These are phyloP conservation scores for Solanum habrochaites DNA, from an alignment of 257 asterid genomes.

Conservation along the genomic window DNA sequence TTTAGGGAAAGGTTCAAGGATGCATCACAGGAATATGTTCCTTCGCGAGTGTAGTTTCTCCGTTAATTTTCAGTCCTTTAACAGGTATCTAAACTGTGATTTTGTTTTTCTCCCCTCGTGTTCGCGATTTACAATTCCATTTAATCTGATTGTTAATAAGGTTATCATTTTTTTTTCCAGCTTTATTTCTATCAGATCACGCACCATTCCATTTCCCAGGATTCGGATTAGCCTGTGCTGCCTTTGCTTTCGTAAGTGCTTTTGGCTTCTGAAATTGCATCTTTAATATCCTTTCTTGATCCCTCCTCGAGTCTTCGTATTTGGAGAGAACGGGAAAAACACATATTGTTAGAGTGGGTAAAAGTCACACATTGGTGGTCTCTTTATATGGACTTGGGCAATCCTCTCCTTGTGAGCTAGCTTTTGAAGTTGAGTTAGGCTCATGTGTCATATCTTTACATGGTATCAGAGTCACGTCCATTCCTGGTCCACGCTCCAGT, in stretches of 20 bases:
- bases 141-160: not conserved
- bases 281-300: not conserved
- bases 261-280: slow-evolving; percentile 41
- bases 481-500: no score
- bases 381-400: no score
- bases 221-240: slow-evolving; percentile 15
- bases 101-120: not conserved
- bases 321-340: no score
- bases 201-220: slow-evolving; percentile 92
- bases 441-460: no score
- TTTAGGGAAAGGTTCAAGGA: slow-evolving; percentile 86
- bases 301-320: no score
- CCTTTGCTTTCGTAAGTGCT: slow-evolving; percentile 22
- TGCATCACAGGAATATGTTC: slow-evolving; percentile 77
- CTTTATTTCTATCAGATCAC: slow-evolving; percentile 62
- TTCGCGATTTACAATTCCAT: not conserved
- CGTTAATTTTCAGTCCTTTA: slow-evolving; percentile 79
- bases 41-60: slow-evolving; percentile 60
- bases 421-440: no score
- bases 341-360: no score
- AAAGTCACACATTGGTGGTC: no score
- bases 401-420: no score
- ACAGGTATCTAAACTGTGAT: slow-evolving; percentile 27
- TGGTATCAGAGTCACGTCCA: no score
- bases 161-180: slow-evolving; percentile 13